Percentiles rank a stretch among this genome's conserved stretches.
phyloP scores from a whole-genome alignment of 148 eudicot genomes.

The Cornus florida region DNA sequence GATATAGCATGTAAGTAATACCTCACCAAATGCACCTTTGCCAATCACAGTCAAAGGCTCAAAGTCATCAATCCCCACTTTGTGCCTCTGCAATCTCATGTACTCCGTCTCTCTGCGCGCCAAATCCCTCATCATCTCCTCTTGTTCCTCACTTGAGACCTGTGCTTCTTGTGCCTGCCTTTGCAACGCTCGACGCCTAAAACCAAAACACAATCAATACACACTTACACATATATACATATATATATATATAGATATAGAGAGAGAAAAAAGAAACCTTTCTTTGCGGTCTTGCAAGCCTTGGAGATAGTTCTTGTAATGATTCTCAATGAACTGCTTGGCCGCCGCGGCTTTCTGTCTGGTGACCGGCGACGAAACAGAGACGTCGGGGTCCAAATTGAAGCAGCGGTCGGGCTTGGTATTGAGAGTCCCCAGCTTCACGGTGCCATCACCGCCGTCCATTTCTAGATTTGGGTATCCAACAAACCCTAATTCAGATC shows the following conservation, averaged over 20 bases:
- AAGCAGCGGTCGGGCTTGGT: slow-evolving; percentile 34
- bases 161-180: slow-evolving; percentile 56
- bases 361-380: slow-evolving; percentile 49
- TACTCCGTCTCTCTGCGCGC: slow-evolving; percentile 64
- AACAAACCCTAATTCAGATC: not conserved
- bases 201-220: not conserved
- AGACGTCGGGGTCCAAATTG: slow-evolving; percentile 35
- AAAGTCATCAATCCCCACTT: slow-evolving; percentile 74
- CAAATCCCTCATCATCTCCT: slow-evolving; percentile 61
- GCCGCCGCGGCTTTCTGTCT: slow-evolving; percentile 54
- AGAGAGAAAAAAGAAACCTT: slow-evolving; percentile 25
- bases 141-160: slow-evolving; percentile 61
- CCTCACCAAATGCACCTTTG: slow-evolving; percentile 84
- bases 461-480: slow-evolving; percentile 5
- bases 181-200: slow-evolving; percentile 61
- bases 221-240: not conserved
- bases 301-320: slow-evolving; percentile 52
- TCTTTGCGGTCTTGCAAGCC: slow-evolving; percentile 59
- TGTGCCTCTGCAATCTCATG: slow-evolving; percentile 78
- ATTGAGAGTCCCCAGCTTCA: slow-evolving; percentile 16
- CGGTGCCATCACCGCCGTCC: slow-evolving; percentile 23
- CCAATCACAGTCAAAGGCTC: slow-evolving; percentile 68
- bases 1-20: slow-evolving; percentile 6
- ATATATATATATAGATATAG: not conserved
- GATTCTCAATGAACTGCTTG: slow-evolving; percentile 56